Percentiles rank a stretch among this genome's conserved stretches.
Evolutionary conservation across 2,329 filamentous ascomycete genomes (phyloP).

Genomic region (Alternaria longipes): DNA sequence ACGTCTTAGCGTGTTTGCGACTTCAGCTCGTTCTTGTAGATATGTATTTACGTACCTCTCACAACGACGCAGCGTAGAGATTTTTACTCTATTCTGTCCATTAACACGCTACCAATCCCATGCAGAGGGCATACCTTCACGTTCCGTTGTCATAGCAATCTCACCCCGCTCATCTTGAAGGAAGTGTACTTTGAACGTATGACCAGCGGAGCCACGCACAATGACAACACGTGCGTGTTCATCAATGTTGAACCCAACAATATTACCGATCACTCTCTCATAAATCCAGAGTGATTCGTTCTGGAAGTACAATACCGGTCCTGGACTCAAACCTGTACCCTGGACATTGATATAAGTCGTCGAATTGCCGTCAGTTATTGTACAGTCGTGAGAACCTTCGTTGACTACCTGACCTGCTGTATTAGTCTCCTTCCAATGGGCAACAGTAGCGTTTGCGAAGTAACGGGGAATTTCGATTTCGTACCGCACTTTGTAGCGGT

Average conservation of each 20-base stretch:
- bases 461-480: not conserved
- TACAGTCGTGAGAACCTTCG: not conserved
- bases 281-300: not conserved
- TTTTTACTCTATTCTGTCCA: not conserved
- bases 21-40: not conserved
- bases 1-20: not conserved
- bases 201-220: slow-evolving; percentile 1
- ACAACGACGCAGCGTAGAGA: not conserved
- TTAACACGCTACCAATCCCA: not conserved
- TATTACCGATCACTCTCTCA: not conserved
- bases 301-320: not conserved
- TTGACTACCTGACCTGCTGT: not conserved
- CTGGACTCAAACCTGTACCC: not conserved
- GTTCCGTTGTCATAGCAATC: not conserved
- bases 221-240: not conserved
- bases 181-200: not conserved
- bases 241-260: not conserved
- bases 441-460: not conserved
- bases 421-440: not conserved
- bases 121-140: not conserved
- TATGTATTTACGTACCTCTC: not conserved
- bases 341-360: not conserved
- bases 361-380: not conserved
- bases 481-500: not conserved
- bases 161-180: not conserved